Percentiles rank a stretch among this genome's conserved stretches.
Evolutionary conservation across 768 basidiomycete species (phyloP).

Genomic region (Russula vinacea): DNA sequence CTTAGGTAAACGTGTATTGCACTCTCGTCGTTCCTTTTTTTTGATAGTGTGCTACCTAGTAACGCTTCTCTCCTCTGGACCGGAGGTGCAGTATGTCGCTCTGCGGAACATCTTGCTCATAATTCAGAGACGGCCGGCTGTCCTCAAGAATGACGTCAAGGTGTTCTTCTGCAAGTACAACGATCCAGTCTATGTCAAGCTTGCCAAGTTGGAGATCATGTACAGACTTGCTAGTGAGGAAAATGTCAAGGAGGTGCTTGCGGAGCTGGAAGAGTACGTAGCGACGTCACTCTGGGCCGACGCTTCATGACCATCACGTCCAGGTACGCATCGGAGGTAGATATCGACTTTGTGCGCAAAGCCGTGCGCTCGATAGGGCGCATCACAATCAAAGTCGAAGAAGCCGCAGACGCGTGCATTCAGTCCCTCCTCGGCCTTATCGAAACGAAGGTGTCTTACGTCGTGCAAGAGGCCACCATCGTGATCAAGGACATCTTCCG

Average conservation of each 20-base stretch:
- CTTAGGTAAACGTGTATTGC: constrained; percentile 54
- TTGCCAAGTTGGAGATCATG: constrained; percentile 98
- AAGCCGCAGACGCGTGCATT: constrained; percentile 88
- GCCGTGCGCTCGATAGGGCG: constrained; percentile 96
- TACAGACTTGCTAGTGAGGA: constrained; percentile 94
- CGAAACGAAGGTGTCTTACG: constrained; percentile 91
- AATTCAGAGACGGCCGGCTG: constrained; percentile 88
- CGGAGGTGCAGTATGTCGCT: constrained; percentile 98
- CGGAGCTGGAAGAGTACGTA: constrained; percentile 89
- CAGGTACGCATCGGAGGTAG: constrained; percentile 97
- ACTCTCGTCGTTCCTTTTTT: constrained; percentile 8
- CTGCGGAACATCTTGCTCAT: constrained; percentile 95
- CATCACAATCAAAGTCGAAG: constrained; percentile 94
- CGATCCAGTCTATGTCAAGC: constrained; percentile 97
- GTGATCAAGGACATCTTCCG: constrained; percentile 99
- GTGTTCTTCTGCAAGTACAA: constrained; percentile 99
- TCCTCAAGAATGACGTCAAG: constrained; percentile 95
- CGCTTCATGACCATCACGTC: constrained; percentile 1
- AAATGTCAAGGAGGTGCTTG: constrained; percentile 87
- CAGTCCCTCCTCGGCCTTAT: constrained; percentile 80
- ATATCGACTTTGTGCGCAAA: constrained; percentile 97
- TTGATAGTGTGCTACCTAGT: constrained; percentile 47
- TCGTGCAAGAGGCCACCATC: constrained; percentile 84
- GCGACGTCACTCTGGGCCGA: not conserved
- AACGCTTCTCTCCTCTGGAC: constrained; percentile 91